These are phyloP conservation scores for Camellia lanceoleosa DNA, from an alignment of 148 eudicot genomes.

Conservation along the genomic window DNA sequence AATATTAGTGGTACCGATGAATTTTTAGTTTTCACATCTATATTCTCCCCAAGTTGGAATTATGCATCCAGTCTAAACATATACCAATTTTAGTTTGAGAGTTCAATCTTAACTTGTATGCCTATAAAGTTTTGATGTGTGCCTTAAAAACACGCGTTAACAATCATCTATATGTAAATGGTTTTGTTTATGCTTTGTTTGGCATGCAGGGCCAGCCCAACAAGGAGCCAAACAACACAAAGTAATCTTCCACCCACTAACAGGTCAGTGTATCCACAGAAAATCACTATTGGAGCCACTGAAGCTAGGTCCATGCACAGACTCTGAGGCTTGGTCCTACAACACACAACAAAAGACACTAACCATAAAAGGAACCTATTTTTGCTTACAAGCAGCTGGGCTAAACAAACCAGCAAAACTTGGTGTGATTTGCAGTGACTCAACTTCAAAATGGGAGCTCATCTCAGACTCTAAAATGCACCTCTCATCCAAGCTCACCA, in stretches of 20 bases:
- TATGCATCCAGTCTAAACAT: too few species aligned
- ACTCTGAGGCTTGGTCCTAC: conserved; percentile 56
- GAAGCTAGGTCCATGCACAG: conserved; percentile 58
- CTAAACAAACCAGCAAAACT: conserved; percentile 40
- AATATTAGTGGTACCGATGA: too few species aligned
- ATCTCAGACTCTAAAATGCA: conserved; percentile 86
- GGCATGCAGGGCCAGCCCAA: conserved; percentile 57
- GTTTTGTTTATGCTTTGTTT: not conserved
- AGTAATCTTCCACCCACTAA: conserved; percentile 65
- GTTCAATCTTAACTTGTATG: too few species aligned
- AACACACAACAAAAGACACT: conserved; percentile 35
- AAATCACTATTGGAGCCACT: conserved; percentile 32
- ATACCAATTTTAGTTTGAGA: too few species aligned
- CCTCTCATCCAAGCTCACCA: conserved; percentile 41
- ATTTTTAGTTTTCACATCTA: too few species aligned
- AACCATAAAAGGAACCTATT: conserved; percentile 41
- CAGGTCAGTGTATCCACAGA: conserved; percentile 64
- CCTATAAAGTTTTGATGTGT: too few species aligned
- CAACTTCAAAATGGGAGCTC: conserved; percentile 51
- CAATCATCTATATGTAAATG: not conserved
- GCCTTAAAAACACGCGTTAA: too few species aligned
- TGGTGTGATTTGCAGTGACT: conserved; percentile 30
- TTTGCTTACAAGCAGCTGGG: conserved; percentile 50
- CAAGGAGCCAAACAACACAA: conserved; percentile 31
- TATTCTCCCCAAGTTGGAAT: too few species aligned